These are phyloP conservation scores for Actinomortierella wolfii DNA, from an alignment of 371 early-diverging fungal genomes.

Conservation along the genomic window DNA sequence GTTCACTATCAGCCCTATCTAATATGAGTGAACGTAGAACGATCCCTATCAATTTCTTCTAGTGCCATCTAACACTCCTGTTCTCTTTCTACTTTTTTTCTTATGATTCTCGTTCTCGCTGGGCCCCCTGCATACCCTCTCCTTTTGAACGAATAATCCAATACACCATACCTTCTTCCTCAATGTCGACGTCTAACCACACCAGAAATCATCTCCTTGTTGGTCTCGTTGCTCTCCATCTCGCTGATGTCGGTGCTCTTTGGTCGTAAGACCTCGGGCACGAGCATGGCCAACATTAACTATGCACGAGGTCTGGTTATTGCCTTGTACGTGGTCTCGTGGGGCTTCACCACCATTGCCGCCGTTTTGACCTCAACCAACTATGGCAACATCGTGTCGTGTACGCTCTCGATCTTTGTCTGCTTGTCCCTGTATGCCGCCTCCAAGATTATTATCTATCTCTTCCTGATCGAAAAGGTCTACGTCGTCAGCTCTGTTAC, in stretches of 20 bases:
- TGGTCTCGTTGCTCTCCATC: slow-evolving; percentile 28
- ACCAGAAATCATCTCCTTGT: slow-evolving; percentile 18
- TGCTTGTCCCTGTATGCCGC: slow-evolving; percentile 36
- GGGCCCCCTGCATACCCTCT: no score
- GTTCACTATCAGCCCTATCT: no score
- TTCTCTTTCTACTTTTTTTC: no score
- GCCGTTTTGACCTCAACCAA: slow-evolving; percentile 33
- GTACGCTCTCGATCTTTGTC: slow-evolving; percentile 35
- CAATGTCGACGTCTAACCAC: no score
- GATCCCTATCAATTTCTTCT: no score
- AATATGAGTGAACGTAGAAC: no score
- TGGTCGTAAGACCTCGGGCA: slow-evolving; percentile 37
- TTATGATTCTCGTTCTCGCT: no score
- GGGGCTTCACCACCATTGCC: slow-evolving; percentile 31
- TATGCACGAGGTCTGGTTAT: slow-evolving; percentile 39
- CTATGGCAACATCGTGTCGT: slow-evolving; percentile 30
- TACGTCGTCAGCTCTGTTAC: slow-evolving; percentile 35
- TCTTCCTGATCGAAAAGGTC: slow-evolving; percentile 41
- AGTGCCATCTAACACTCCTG: no score
- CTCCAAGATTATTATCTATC: slow-evolving; percentile 43
- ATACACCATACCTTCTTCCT: no score
- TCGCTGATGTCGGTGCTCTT: slow-evolving; percentile 38
- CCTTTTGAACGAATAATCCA: no score
- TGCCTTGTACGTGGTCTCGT: slow-evolving; percentile 32
- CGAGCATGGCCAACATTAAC: slow-evolving; percentile 28